Percentiles rank a stretch among this genome's conserved stretches.
Evolutionary conservation across 176 grass and related monocot species (phyloP).

Genomic region (Avena atlantica): DNA sequence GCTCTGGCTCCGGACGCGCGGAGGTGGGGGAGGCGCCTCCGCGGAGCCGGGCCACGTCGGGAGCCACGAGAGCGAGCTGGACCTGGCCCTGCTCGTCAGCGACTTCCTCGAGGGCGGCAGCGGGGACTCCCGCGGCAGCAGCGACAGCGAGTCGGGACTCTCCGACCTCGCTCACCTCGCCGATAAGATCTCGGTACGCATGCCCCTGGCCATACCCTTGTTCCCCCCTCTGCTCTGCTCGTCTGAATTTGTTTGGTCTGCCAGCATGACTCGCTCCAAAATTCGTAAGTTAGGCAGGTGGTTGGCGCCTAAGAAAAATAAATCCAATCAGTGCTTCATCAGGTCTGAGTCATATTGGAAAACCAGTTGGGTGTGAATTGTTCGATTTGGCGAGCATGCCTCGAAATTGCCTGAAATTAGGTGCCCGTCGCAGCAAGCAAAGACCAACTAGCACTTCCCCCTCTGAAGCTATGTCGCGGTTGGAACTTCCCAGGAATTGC

Average conservation of each 20-base stretch:
- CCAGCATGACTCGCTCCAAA: no score
- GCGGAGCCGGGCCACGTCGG: constrained; percentile 37
- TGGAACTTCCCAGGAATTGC: neutral
- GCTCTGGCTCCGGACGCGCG: constrained; percentile 45
- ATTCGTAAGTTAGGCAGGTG: no score
- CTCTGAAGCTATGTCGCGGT: neutral
- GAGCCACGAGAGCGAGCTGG: constrained; percentile 86
- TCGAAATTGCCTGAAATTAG: neutral
- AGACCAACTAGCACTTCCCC: neutral
- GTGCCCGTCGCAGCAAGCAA: neutral
- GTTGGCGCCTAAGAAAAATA: neutral
- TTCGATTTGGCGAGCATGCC: neutral
- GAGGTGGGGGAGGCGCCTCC: constrained; percentile 17
- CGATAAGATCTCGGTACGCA: constrained; percentile 68
- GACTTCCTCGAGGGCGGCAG: constrained; percentile 85
- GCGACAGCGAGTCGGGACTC: constrained; percentile 73
- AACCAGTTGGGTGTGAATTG: neutral
- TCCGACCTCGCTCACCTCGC: constrained; percentile 81
- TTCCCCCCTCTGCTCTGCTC: no score
- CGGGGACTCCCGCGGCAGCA: constrained; percentile 76
- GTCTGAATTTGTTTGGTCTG: neutral
- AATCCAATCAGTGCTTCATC: neutral
- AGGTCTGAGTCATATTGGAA: no score
- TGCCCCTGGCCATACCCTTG: no score
- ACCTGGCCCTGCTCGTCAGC: constrained; percentile 80